Percentiles rank a stretch among this genome's conserved stretches.
Conservation (phyloP, 306 rosid species). For the Quercus rubra region DNA sequence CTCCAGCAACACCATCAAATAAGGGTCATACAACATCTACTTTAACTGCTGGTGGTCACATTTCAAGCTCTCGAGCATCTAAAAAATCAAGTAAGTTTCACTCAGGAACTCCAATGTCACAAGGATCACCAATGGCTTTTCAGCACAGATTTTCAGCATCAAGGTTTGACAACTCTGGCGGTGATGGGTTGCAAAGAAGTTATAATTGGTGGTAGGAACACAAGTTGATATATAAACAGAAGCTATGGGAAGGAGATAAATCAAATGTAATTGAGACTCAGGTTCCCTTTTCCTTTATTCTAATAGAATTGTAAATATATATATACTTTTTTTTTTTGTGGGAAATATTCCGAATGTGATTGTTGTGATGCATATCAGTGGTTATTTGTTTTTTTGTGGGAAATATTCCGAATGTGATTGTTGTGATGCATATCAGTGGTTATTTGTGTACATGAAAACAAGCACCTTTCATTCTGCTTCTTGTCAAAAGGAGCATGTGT, state of each 20-base stretch:
- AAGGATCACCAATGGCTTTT: constrained; percentile 24
- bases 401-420: too few relatives aligned
- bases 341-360: too few relatives aligned
- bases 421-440: neutral
- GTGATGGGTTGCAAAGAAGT: constrained; percentile 38
- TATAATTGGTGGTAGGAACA: constrained; percentile 49
- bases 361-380: too few relatives aligned
- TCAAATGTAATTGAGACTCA: neutral
- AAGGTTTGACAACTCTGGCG: constrained; percentile 48
- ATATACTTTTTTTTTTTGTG: too few relatives aligned
- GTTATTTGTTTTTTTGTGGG: too few relatives aligned
- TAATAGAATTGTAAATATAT: neutral
- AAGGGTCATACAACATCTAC: constrained; percentile 19
- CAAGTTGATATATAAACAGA: constrained; percentile 7
- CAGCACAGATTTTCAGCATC: constrained; percentile 44
- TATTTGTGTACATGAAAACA: neutral
- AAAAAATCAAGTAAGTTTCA: constrained; percentile 21
- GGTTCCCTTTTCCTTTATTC: neutral
- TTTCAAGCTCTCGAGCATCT: constrained; percentile 31
- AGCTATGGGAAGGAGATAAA: neutral
- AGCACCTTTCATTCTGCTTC: neutral
- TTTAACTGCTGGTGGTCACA: constrained; percentile 29
- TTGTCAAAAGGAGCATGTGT: neutral
- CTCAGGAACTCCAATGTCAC: constrained; percentile 37
- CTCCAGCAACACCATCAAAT: constrained; percentile 41